Evolutionary conservation across 176 grass and related monocot species (phyloP).

Genomic region (Oryza nivara): DNA sequence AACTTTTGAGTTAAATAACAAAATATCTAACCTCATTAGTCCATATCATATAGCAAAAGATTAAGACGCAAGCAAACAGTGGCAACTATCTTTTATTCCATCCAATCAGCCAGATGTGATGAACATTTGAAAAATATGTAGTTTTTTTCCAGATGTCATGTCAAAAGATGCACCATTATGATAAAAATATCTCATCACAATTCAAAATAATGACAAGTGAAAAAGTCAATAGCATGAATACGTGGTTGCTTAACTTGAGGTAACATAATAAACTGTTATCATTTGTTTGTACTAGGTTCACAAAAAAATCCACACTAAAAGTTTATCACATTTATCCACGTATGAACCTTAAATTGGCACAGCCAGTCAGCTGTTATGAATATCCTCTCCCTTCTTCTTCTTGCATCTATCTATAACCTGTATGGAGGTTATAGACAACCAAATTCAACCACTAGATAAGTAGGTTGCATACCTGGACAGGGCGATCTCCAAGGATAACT

Average conservation of each 20-base stretch:
- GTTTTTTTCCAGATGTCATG: not conserved
- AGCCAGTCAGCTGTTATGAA: not conserved
- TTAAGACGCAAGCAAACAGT: not conserved
- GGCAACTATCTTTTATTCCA: not conserved
- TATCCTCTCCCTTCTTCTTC: not conserved
- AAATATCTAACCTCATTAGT: not conserved
- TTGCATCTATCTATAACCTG: not conserved
- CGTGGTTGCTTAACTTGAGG: not conserved
- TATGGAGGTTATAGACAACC: not conserved
- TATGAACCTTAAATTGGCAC: not conserved
- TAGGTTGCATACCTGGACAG: conserved; percentile 65
- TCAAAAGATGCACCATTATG: conserved; percentile 17
- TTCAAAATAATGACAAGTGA: not conserved
- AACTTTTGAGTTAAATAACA: conserved; percentile 3
- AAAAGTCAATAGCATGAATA: not conserved
- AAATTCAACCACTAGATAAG: not conserved
- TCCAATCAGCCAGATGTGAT: not conserved
- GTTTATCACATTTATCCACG: not conserved
- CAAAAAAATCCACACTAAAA: conserved; percentile 4
- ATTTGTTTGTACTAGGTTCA: not conserved
- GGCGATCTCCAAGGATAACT: conserved; percentile 93
- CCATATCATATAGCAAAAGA: conserved; percentile 23
- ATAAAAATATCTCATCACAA: not conserved
- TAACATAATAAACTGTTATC: not conserved
- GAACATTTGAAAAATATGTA: not conserved